phyloP scores from a whole-genome alignment of 139 green algal genomes.

The Chlamydomonas sp. region DNA sequence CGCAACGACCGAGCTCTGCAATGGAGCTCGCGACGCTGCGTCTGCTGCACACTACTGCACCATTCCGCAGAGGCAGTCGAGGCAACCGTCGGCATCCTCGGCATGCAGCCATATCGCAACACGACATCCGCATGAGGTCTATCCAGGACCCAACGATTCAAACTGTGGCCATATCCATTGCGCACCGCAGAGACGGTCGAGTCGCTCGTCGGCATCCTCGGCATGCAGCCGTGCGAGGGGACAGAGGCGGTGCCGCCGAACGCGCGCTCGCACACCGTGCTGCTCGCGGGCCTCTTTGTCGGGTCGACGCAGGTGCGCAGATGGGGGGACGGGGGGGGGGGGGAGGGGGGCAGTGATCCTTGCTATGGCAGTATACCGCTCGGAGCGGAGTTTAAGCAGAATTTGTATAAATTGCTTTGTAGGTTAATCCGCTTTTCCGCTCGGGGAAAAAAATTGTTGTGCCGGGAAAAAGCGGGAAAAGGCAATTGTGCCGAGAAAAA shows the following conservation, averaged over 20 bases:
- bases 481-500: too few relatives aligned
- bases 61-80: conserved; percentile 62
- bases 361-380: not conserved
- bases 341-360: not conserved
- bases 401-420: too few relatives aligned
- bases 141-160: not conserved
- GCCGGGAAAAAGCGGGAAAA: too few relatives aligned
- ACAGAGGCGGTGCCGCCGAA: conserved; percentile 90
- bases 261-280: conserved; percentile 80
- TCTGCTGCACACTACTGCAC: not conserved
- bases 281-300: conserved; percentile 77
- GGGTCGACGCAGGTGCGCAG: conserved; percentile 47
- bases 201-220: conserved; percentile 78
- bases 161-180: too few relatives aligned
- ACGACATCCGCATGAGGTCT: not conserved
- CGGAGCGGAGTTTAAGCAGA: not conserved
- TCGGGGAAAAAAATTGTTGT: too few relatives aligned
- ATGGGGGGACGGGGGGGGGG: not conserved
- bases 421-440: too few relatives aligned
- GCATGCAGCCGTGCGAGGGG: conserved; percentile 88
- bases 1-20: not conserved
- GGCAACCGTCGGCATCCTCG: conserved; percentile 78
- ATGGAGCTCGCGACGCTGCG: not conserved
- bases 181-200: conserved; percentile 86
- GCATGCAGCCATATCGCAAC: conserved; percentile 87